Evolutionary conservation across 192 early-diverging fungal genomes (phyloP).

Genomic region (Chytriomyces sp.): DNA sequence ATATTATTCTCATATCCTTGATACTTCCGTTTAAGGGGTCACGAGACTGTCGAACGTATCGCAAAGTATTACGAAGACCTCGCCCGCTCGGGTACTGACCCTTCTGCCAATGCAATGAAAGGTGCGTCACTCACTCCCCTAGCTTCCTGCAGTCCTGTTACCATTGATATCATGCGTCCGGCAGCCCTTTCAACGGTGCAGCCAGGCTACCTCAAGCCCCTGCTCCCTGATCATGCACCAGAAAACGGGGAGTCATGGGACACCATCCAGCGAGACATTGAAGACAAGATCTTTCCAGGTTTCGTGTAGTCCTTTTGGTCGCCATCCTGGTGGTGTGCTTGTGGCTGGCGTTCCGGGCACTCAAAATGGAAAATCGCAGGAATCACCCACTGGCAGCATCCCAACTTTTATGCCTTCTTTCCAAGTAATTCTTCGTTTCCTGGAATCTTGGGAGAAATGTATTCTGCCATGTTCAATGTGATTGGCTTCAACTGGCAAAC

Average conservation of each 20-base stretch:
- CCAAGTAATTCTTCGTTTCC: conserved; percentile 59
- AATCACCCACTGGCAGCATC: conserved; percentile 71
- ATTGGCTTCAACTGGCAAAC: conserved; percentile 32
- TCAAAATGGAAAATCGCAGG: conserved; percentile 27
- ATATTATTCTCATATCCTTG: too few species aligned
- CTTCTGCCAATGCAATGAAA: background rate
- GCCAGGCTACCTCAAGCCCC: conserved; percentile 60
- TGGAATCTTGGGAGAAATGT: conserved; percentile 65
- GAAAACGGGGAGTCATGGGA: conserved; percentile 49
- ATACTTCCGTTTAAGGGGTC: conserved; percentile 62
- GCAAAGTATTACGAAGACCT: conserved; percentile 62
- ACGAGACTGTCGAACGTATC: conserved; percentile 63
- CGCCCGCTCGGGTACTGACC: background rate
- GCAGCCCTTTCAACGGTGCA: conserved; percentile 53
- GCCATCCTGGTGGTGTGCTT: background rate
- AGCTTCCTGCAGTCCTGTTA: too few species aligned
- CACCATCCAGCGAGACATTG: conserved; percentile 46
- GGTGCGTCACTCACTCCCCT: background rate
- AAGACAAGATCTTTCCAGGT: conserved; percentile 60
- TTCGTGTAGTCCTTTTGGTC: background rate
- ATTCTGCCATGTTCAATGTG: conserved; percentile 53
- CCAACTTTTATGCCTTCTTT: conserved; percentile 66
- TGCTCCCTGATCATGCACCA: conserved; percentile 59
- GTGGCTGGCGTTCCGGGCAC: background rate
- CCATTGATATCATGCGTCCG: conserved; percentile 14